These are phyloP conservation scores for Neophaeococcomyces aloes DNA, from an alignment of 2,329 filamentous ascomycete species.

Conservation along the genomic window DNA sequence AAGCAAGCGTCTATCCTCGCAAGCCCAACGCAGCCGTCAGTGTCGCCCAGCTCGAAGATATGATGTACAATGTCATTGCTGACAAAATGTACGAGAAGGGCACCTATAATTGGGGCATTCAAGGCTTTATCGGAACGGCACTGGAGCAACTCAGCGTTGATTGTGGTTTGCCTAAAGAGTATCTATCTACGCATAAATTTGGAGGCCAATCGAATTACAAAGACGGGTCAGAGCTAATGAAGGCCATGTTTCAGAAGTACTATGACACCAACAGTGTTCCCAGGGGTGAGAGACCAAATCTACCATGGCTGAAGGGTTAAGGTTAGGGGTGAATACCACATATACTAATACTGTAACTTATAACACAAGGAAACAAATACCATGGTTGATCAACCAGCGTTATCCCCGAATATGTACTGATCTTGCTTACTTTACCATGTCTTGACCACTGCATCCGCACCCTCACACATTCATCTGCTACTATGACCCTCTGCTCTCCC, in stretches of 20 bases:
- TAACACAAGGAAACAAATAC: too few species aligned
- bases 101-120: not conserved
- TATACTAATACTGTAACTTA: too few species aligned
- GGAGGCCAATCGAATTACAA: not conserved
- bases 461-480: too few species aligned
- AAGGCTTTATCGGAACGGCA: not conserved
- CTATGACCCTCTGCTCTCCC: too few species aligned
- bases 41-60: slow-evolving; percentile 46
- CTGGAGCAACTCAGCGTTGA: not conserved
- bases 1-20: slow-evolving; percentile 16
- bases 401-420: too few species aligned
- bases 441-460: too few species aligned
- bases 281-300: not conserved
- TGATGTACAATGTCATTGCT: not conserved
- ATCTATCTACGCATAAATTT: not conserved
- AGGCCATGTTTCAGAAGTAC: slow-evolving; percentile 1
- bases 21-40: slow-evolving; percentile 23
- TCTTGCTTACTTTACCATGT: too few species aligned
- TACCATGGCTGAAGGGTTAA: too few species aligned
- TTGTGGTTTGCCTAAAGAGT: not conserved
- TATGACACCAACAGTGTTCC: not conserved
- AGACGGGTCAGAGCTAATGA: not conserved
- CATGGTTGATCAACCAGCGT: too few species aligned
- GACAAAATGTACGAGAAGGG: not conserved
- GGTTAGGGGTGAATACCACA: too few species aligned